Conservation (phyloP, 1,284 basidiomycete species). For the Moesziomyces parantarcticus region DNA sequence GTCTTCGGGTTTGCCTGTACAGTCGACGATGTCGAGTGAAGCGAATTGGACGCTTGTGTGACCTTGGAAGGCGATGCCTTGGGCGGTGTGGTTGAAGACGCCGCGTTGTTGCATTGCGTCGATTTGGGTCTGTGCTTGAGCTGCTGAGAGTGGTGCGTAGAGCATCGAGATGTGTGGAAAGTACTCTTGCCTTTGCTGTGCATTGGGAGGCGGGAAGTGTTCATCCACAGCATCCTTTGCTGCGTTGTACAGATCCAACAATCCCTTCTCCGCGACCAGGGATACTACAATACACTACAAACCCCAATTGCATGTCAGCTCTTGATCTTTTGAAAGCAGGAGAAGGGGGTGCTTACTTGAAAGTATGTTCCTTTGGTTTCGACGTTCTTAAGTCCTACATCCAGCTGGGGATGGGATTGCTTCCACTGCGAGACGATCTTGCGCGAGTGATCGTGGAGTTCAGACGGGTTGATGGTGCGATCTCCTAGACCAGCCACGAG, state of each 20-base stretch:
- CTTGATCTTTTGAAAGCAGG: too few species aligned
- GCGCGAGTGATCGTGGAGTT: not conserved
- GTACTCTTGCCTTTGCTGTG: conserved; percentile 10
- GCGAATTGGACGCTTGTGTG: conserved; percentile 7
- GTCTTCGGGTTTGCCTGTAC: conserved; percentile 17
- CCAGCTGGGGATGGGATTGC: not conserved
- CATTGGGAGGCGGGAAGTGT: conserved; percentile 10
- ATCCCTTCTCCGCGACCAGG: not conserved
- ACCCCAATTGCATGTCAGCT: too few species aligned
- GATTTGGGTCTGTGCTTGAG: conserved; percentile 26
- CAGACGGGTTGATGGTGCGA: not conserved
- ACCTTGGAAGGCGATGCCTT: conserved; percentile 6
- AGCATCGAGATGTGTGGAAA: conserved; percentile 47
- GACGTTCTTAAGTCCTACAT: not conserved
- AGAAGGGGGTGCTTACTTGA: not conserved
- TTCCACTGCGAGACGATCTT: conserved; percentile 4
- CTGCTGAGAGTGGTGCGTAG: conserved; percentile 19
- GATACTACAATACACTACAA: not conserved
- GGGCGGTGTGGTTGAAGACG: not conserved
- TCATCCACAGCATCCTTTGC: conserved; percentile 1
- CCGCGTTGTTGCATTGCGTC: conserved; percentile 6
- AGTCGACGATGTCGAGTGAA: conserved; percentile 28
- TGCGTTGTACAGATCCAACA: conserved; percentile 11
- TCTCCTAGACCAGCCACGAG: conserved; percentile 29
- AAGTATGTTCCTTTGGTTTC: not conserved